phyloP scores from a whole-genome alignment of 1,139 yeast genomes.

The Suhomyces terraborum region DNA sequence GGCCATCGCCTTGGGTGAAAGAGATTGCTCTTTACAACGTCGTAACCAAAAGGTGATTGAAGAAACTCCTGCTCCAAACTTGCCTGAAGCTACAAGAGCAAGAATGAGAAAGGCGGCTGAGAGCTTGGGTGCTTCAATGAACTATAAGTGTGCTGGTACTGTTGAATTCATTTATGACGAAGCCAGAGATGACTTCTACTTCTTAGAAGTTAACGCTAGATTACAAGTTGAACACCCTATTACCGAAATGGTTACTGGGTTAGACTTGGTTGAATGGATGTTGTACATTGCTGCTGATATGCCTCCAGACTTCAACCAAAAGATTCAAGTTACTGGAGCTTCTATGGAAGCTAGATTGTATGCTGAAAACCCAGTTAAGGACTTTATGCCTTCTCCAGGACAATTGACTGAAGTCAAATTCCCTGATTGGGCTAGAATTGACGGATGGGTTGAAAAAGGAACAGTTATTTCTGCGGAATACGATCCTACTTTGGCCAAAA shows the following conservation, averaged over 20 bases:
- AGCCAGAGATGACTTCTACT: slow-evolving; percentile 82
- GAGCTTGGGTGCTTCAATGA: slow-evolving; percentile 73
- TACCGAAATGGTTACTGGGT: slow-evolving; percentile 91
- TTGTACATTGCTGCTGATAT: slow-evolving; percentile 83
- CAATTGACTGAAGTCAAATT: slow-evolving; percentile 81
- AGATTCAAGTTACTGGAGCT: slow-evolving; percentile 71
- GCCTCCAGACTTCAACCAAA: slow-evolving; percentile 72
- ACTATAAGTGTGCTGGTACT: slow-evolving; percentile 95
- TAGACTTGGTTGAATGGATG: slow-evolving; percentile 98
- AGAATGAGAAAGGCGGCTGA: slow-evolving; percentile 84
- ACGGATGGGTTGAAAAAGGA: slow-evolving; percentile 91
- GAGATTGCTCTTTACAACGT: slow-evolving; percentile 96
- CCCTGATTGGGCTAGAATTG: slow-evolving; percentile 90
- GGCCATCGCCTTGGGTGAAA: slow-evolving; percentile 92
- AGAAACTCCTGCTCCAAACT: slow-evolving; percentile 96
- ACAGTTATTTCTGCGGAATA: slow-evolving; percentile 89
- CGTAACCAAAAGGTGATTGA: slow-evolving; percentile 95
- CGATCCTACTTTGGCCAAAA: slow-evolving; percentile 95
- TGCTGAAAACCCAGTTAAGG: slow-evolving; percentile 96
- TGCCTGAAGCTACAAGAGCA: slow-evolving; percentile 75
- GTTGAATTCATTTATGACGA: slow-evolving; percentile 94
- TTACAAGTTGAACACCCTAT: slow-evolving; percentile 97
- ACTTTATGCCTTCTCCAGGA: slow-evolving; percentile 95
- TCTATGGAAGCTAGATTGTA: slow-evolving; percentile 96
- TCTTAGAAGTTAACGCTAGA: slow-evolving; percentile 94